These are phyloP conservation scores for Penicillium griseofulvum DNA, from an alignment of 2,329 filamentous ascomycete genomes.

Conservation along the genomic window DNA sequence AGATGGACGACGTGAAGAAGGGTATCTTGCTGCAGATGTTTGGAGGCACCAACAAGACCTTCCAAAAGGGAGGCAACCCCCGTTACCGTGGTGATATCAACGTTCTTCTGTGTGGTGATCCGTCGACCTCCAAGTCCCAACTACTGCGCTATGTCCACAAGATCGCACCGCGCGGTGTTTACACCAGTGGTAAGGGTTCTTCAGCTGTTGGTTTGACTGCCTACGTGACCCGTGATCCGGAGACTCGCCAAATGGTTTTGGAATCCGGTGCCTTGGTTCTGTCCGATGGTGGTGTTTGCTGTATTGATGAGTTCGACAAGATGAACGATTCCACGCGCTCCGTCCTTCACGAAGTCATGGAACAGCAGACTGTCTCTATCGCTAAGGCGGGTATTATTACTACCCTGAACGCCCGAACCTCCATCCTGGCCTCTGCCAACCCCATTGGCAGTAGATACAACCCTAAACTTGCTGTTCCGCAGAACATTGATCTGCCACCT, in stretches of 20 bases:
- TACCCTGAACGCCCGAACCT: constrained; percentile 91
- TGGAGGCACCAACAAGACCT: constrained; percentile 96
- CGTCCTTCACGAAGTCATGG: constrained; percentile 77
- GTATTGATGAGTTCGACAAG: constrained; percentile 78
- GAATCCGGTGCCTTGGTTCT: constrained; percentile 72
- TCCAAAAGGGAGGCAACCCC: constrained; percentile 92
- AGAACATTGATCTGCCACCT: constrained; percentile 96
- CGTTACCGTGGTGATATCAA: constrained; percentile 98
- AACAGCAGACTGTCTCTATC: constrained; percentile 75
- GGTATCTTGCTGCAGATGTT: constrained; percentile 95
- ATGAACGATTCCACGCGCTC: constrained; percentile 74
- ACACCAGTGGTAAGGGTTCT: constrained; percentile 73
- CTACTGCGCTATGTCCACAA: constrained; percentile 93
- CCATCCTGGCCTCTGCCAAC: constrained; percentile 94
- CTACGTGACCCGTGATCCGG: constrained; percentile 73
- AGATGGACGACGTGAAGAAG: constrained; percentile 99
- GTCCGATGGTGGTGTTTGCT: constrained; percentile 73
- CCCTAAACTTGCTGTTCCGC: constrained; percentile 87
- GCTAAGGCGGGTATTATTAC: constrained; percentile 77
- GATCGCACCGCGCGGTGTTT: constrained; percentile 85
- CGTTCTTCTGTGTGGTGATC: constrained; percentile 91
- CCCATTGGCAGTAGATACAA: constrained; percentile 98
- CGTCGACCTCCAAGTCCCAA: constrained; percentile 94
- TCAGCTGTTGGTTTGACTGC: constrained; percentile 74
- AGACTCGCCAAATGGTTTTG: constrained; percentile 69